These are phyloP conservation scores for Phytophthora colocasiae DNA, from an alignment of 352 stramenopile species.

Conservation along the genomic window DNA sequence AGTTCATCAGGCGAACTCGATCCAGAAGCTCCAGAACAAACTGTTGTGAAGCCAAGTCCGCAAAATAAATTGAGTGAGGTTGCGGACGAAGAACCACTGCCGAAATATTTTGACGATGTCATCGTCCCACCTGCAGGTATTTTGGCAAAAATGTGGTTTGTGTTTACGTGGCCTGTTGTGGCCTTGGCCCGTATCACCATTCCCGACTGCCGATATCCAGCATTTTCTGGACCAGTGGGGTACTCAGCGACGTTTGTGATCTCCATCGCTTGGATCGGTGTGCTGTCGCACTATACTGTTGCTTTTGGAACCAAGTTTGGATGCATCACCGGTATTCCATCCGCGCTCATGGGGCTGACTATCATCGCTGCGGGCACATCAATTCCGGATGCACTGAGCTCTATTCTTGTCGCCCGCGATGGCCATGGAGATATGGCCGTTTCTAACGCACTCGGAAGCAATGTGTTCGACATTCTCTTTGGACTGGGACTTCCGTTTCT, in stretches of 20 bases:
- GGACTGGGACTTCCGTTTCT: conserved; percentile 82
- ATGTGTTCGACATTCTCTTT: conserved; percentile 88
- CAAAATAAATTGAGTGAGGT: conserved; percentile 14
- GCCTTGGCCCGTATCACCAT: conserved; percentile 73
- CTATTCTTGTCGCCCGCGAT: conserved; percentile 78
- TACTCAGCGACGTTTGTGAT: conserved; percentile 67
- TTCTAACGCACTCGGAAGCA: conserved; percentile 85
- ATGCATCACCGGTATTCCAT: conserved; percentile 74
- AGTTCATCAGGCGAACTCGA: conserved; percentile 22
- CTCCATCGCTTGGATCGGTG: conserved; percentile 76
- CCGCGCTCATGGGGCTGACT: conserved; percentile 80
- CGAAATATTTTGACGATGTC: conserved; percentile 70
- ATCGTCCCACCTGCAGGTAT: conserved; percentile 48
- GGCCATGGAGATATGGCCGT: conserved; percentile 86
- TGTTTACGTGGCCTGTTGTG: conserved; percentile 74
- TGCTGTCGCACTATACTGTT: conserved; percentile 80
- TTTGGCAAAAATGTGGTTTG: conserved; percentile 63
- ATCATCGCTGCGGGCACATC: conserved; percentile 83
- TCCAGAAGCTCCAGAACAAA: conserved; percentile 11
- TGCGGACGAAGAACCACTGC: conserved; percentile 39
- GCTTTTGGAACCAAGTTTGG: conserved; percentile 67
- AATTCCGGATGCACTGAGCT: conserved; percentile 82
- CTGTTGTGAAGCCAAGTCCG: conserved; percentile 4
- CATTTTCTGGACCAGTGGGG: conserved; percentile 53
- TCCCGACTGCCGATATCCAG: conserved; percentile 71